These are phyloP conservation scores for Talaromyces proteolyticus DNA, from an alignment of 495 filamentous ascomycete species.

Conservation along the genomic window DNA sequence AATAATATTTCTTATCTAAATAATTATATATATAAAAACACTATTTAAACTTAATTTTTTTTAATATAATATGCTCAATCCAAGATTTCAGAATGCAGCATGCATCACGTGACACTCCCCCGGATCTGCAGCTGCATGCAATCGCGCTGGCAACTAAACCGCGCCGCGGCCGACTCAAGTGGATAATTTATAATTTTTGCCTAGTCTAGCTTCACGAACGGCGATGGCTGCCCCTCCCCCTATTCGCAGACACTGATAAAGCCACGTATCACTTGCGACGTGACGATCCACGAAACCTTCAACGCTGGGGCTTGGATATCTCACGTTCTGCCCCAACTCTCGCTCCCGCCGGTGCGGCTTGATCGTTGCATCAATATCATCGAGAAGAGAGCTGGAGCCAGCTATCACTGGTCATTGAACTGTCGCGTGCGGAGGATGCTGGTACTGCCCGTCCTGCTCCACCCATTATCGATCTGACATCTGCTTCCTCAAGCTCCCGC, in stretches of 20 bases:
- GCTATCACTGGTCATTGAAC: not conserved
- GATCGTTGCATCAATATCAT: no score
- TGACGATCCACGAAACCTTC: not conserved
- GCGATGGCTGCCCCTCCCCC: constrained; percentile 1
- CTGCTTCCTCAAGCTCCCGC: not conserved
- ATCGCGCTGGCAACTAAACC: not conserved
- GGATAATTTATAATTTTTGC: not conserved
- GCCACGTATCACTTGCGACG: constrained; percentile 3
- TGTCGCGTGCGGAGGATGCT: not conserved
- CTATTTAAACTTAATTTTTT: no score
- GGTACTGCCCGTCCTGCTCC: not conserved
- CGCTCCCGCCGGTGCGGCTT: not conserved
- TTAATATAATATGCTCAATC: no score
- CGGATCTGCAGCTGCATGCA: not conserved
- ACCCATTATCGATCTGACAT: not conserved
- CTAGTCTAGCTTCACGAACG: not conserved
- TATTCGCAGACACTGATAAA: constrained; percentile 1
- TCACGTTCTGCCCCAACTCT: no score
- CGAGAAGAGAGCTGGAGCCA: no score
- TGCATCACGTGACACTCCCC: no score
- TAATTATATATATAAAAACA: no score
- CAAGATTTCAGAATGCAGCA: no score
- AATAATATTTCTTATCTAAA: no score
- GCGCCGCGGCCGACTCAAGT: no score
- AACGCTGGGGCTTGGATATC: not conserved